phyloP scores from a whole-genome alignment of 352 stramenopile genomes.

The Blastocystis sp. region DNA sequence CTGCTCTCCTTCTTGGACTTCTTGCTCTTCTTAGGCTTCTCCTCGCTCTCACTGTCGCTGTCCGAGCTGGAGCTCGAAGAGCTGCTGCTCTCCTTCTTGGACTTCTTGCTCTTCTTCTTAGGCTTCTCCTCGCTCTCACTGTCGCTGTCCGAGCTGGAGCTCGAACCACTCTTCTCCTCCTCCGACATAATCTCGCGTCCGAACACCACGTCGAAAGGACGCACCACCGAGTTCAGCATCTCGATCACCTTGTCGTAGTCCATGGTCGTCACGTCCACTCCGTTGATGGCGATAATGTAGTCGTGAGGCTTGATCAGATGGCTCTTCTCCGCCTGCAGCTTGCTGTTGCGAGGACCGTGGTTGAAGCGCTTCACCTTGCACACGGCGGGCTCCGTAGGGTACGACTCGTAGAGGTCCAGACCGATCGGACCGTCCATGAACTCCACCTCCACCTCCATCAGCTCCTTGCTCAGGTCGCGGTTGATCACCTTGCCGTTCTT shows the following conservation, averaged over 20 bases:
- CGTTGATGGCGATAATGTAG: conserved; percentile 41
- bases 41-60: conserved; percentile 7
- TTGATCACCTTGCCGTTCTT: conserved; percentile 40
- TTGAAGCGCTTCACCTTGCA: conserved; percentile 47
- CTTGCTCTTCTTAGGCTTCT: conserved; percentile 28
- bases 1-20: neutral
- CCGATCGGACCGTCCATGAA: conserved; percentile 32
- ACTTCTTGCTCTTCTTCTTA: conserved; percentile 25
- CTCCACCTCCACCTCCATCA: conserved; percentile 26
- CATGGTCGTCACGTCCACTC: conserved; percentile 35
- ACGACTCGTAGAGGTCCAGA: conserved; percentile 34
- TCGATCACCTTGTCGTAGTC: conserved; percentile 39
- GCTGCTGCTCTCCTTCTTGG: neutral
- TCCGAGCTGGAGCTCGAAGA: neutral
- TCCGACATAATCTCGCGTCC: conserved; percentile 26
- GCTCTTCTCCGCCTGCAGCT: neutral
- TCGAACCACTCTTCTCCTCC: neutral
- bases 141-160: neutral
- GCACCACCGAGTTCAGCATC: neutral
- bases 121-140: neutral
- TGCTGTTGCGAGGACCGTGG: neutral
- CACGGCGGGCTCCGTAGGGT: conserved; percentile 23
- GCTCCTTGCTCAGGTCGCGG: conserved; percentile 24
- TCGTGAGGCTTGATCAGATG: conserved; percentile 33
- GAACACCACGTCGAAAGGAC: conserved; percentile 39